Evolutionary conservation across 169 alveolate species (phyloP).

Genomic region (Pseudocohnilembus persalinus): DNA sequence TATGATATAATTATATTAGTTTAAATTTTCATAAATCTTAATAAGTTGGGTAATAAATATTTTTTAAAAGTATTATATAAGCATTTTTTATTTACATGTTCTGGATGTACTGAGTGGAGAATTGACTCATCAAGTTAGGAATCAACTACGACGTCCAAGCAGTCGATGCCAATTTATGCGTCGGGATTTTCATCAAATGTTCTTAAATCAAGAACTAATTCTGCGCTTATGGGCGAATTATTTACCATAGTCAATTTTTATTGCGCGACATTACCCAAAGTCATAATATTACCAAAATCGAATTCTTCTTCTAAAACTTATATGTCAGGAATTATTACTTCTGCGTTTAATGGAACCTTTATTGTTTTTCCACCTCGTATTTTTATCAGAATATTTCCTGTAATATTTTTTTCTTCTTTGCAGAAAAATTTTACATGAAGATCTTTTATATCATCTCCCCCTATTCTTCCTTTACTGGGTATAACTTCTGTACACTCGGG

Average conservation of each 20-base stretch:
- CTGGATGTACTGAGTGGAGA: constrained; percentile 39
- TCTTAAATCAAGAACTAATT: constrained; percentile 76
- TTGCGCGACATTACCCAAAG: constrained; percentile 75
- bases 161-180: constrained; percentile 43
- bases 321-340: constrained; percentile 79
- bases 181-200: constrained; percentile 30
- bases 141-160: constrained; percentile 27
- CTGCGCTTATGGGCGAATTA: constrained; percentile 71
- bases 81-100: too few relatives aligned
- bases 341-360: constrained; percentile 65
- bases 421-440: constrained; percentile 66
- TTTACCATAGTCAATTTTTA: constrained; percentile 68
- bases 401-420: constrained; percentile 69
- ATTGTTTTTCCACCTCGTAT: constrained; percentile 82
- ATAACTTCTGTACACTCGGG: constrained; percentile 50
- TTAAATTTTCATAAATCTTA: too few relatives aligned
- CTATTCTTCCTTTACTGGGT: constrained; percentile 72
- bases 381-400: constrained; percentile 70
- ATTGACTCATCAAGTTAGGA: constrained; percentile 37
- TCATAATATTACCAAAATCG: constrained; percentile 78
- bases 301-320: constrained; percentile 74
- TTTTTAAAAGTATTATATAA: too few relatives aligned
- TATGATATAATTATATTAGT: too few relatives aligned
- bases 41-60: too few relatives aligned
- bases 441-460: constrained; percentile 64